phyloP scores from a whole-genome alignment of 352 stramenopile species.

The Phytophthora europaea region DNA sequence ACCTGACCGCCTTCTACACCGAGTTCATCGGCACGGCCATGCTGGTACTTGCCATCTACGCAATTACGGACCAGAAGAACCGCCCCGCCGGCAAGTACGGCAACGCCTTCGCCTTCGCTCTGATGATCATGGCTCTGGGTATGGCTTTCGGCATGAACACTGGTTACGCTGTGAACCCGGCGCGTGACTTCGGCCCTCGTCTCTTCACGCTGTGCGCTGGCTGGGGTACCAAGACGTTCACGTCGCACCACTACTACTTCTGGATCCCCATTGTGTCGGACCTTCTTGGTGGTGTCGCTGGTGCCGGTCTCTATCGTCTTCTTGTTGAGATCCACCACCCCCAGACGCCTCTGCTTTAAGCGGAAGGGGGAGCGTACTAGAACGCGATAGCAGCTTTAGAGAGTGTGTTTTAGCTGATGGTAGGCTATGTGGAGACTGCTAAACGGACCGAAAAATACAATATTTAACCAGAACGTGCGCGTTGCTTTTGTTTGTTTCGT shows the following conservation, averaged over 20 bases:
- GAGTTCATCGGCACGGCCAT: conserved; percentile 66
- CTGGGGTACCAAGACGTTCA: conserved; percentile 4
- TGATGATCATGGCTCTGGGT: conserved; percentile 60
- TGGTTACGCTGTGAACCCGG: conserved; percentile 55
- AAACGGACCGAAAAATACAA: neutral
- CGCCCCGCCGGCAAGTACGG: conserved; percentile 30
- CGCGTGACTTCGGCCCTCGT: conserved; percentile 48
- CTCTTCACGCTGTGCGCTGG: conserved; percentile 34
- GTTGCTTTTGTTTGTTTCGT: neutral
- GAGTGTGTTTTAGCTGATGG: neutral
- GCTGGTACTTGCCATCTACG: conserved; percentile 57
- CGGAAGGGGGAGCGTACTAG: neutral
- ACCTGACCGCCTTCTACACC: conserved; percentile 60
- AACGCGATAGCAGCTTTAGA: neutral
- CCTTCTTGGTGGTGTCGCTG: neutral
- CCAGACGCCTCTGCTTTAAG: neutral
- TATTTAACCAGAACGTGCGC: neutral
- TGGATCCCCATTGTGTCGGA: conserved; percentile 1
- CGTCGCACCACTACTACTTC: neutral
- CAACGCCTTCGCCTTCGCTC: conserved; percentile 43
- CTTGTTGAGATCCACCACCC: neutral
- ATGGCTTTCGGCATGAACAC: conserved; percentile 47
- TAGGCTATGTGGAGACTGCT: neutral
- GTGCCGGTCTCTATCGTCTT: neutral
- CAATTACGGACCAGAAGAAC: conserved; percentile 61